Percentiles rank a stretch among this genome's conserved stretches.
phyloP scores from a whole-genome alignment of 306 rosid species.

The Quercus bicolor region DNA sequence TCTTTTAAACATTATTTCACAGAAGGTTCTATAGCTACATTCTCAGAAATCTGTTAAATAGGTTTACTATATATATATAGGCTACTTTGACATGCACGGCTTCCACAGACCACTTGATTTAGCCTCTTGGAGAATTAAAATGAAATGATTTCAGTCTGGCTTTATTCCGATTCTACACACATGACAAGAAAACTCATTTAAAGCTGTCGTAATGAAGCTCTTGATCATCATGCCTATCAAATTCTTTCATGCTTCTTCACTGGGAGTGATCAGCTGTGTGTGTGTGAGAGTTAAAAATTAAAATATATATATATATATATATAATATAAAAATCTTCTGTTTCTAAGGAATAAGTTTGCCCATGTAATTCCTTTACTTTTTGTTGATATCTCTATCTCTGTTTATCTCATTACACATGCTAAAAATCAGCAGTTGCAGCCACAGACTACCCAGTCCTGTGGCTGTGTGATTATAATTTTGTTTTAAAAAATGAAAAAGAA shows the following conservation, averaged over 20 bases:
- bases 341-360: no score
- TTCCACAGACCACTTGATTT: not conserved
- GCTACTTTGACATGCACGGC: not conserved
- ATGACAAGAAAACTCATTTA: not conserved
- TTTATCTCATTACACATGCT: not conserved
- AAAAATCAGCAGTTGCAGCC: not conserved
- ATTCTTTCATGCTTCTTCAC: not conserved
- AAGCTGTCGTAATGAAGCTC: not conserved
- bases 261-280: no score
- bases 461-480: not conserved
- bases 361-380: not conserved
- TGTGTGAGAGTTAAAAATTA: no score
- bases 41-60: not conserved
- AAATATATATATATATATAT: no score
- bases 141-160: not conserved
- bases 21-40: not conserved
- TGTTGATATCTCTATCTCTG: not conserved
- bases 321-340: no score
- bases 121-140: not conserved
- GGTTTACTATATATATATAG: not conserved
- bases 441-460: not conserved
- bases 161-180: not conserved
- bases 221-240: not conserved
- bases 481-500: no score
- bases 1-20: not conserved